phyloP scores from a whole-genome alignment of 106 monocot genomes.

The Triglochin maritima region DNA sequence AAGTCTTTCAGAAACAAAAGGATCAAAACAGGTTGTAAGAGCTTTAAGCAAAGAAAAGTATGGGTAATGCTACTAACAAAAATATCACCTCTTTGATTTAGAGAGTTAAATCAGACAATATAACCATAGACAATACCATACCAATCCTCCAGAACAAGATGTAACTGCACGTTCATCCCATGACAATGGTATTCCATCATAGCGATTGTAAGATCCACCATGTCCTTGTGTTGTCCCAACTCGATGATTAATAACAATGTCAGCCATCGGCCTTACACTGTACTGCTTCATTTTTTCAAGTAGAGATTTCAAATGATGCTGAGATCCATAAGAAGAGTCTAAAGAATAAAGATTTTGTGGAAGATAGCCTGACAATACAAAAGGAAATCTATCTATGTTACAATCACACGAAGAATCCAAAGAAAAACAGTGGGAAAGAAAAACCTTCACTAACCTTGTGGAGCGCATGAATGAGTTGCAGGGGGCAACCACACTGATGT shows the following conservation, averaged over 20 bases:
- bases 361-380: conserved; percentile 48
- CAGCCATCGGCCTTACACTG: conserved; percentile 82
- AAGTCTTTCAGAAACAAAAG: too few species aligned
- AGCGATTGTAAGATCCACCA: conserved; percentile 60
- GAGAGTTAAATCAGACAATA: too few species aligned
- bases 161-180: conserved; percentile 91
- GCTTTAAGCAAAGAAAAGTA: too few species aligned
- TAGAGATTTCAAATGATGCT: conserved; percentile 36
- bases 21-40: too few species aligned
- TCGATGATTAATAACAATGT: conserved; percentile 86
- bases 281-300: conserved; percentile 42
- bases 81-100: too few species aligned
- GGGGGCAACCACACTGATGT: conserved; percentile 85
- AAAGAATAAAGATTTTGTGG: conserved; percentile 76
- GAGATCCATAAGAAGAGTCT: conserved; percentile 64
- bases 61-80: too few species aligned
- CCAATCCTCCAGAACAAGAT: conserved; percentile 76
- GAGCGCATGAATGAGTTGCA: conserved; percentile 52
- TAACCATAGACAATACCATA: conserved; percentile 7
- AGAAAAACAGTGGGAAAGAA: background rate
- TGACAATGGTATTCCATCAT: conserved; percentile 67
- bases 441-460: conserved; percentile 21
- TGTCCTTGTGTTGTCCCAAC: conserved; percentile 66
- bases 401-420: background rate
- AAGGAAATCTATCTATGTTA: background rate